A percentile compares a stretch with the other conserved stretches of the same genome.
Conservation (phyloP, 306 rosid species). For the Morella rubra region DNA sequence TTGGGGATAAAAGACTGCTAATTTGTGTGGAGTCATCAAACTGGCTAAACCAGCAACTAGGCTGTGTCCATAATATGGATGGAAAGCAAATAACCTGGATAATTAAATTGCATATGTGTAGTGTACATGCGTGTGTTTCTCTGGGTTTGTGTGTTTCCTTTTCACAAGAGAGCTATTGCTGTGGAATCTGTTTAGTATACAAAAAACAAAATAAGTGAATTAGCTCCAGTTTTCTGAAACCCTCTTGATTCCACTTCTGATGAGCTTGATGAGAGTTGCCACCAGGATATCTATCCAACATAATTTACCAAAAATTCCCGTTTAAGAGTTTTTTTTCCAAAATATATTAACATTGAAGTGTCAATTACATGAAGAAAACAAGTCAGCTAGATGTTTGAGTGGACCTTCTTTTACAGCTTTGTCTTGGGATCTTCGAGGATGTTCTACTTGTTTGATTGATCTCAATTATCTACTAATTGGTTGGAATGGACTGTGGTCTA, state of each 20-base stretch:
- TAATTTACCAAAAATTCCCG: too few relatives aligned
- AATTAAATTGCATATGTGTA: too few relatives aligned
- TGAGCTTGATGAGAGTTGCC: background rate
- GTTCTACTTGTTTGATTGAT: background rate
- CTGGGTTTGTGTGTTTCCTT: background rate
- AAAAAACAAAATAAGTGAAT: background rate
- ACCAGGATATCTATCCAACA: background rate
- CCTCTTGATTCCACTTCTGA: background rate
- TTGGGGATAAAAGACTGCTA: too few relatives aligned
- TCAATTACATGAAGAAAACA: background rate
- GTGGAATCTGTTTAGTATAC: background rate
- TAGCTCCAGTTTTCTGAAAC: background rate
- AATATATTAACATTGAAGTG: background rate
- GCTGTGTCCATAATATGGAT: too few relatives aligned
- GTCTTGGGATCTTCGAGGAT: background rate
- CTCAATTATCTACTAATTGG: background rate
- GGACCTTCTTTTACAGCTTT: background rate
- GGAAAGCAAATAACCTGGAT: too few relatives aligned
- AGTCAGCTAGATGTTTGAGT: background rate
- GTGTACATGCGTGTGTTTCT: background rate
- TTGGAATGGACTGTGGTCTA: constrained; percentile 20
- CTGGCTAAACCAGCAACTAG: too few relatives aligned
- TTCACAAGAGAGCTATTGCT: background rate
- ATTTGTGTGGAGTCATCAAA: too few relatives aligned
- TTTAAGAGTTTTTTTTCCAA: too few relatives aligned